phyloP scores from a whole-genome alignment of 768 basidiomycete genomes.

The Lactifluus hygrophoroides region DNA sequence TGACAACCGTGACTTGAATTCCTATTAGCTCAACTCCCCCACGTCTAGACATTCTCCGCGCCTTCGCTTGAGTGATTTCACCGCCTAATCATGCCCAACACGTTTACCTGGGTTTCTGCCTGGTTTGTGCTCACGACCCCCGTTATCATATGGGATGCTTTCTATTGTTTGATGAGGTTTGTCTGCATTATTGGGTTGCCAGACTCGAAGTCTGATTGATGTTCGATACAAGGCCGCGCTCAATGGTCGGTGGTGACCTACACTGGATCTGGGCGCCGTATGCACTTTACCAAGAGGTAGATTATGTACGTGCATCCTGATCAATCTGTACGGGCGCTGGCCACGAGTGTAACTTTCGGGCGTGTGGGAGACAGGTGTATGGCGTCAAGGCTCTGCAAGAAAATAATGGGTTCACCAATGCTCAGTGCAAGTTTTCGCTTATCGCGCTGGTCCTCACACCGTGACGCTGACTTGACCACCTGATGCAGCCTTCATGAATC shows the following conservation, averaged over 20 bases:
- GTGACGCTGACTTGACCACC: neutral
- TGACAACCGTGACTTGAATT: neutral
- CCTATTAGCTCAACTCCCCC: neutral
- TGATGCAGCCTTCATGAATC: constrained; percentile 58
- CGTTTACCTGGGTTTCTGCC: constrained; percentile 23
- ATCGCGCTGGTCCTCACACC: neutral
- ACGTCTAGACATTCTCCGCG: neutral
- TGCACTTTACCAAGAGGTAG: constrained; percentile 62
- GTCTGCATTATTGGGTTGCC: constrained; percentile 25
- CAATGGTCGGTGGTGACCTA: constrained; percentile 80
- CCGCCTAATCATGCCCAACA: constrained; percentile 22
- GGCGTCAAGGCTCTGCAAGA: constrained; percentile 55
- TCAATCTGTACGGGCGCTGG: constrained; percentile 5
- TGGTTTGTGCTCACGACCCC: constrained; percentile 49
- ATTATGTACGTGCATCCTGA: constrained; percentile 28
- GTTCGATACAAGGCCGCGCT: constrained; percentile 52
- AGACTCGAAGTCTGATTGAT: neutral
- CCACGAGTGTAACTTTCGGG: neutral
- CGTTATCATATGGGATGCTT: constrained; percentile 69
- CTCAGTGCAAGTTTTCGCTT: constrained; percentile 44
- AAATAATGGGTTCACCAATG: constrained; percentile 75
- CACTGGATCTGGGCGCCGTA: constrained; percentile 93
- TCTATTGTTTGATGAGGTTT: constrained; percentile 76
- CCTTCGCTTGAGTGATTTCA: neutral
- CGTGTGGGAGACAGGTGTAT: constrained; percentile 48